phyloP scores from a whole-genome alignment of 2,329 filamentous ascomycete genomes.

The Cadophora sp. region DNA sequence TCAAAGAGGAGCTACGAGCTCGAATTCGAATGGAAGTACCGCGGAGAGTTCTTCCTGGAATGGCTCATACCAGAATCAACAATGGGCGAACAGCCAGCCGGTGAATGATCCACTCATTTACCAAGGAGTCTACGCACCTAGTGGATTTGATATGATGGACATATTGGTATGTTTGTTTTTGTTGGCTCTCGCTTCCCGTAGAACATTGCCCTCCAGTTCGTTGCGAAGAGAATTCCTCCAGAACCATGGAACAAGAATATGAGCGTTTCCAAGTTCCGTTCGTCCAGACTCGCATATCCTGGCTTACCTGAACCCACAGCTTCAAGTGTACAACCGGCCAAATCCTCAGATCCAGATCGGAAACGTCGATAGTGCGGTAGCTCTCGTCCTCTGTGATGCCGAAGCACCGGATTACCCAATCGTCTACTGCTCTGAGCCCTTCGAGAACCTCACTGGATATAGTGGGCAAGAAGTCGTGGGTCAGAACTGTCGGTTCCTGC shows the following conservation, averaged over 20 bases:
- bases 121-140: slow-evolving; percentile 61
- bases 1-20: slow-evolving; percentile 1
- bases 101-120: slow-evolving; percentile 57
- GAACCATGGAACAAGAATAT: background rate
- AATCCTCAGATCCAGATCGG: slow-evolving; percentile 88
- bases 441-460: slow-evolving; percentile 90
- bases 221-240: too few species aligned
- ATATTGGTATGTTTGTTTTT: slow-evolving; percentile 56
- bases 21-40: background rate
- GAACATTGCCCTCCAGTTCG: too few species aligned
- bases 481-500: slow-evolving; percentile 90
- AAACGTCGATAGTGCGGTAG: slow-evolving; percentile 89
- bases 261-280: background rate
- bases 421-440: slow-evolving; percentile 92
- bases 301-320: slow-evolving; percentile 24
- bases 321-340: slow-evolving; percentile 74
- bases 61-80: slow-evolving; percentile 2
- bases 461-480: slow-evolving; percentile 85
- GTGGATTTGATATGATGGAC: slow-evolving; percentile 61
- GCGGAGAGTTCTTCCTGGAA: background rate
- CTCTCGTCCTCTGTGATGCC: slow-evolving; percentile 93
- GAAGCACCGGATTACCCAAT: slow-evolving; percentile 88
- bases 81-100: slow-evolving; percentile 8
- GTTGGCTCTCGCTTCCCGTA: background rate
- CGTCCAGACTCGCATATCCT: background rate